Conservation (phyloP, 2,329 filamentous ascomycete genomes). For the Paracamarosporium sp. region DNA sequence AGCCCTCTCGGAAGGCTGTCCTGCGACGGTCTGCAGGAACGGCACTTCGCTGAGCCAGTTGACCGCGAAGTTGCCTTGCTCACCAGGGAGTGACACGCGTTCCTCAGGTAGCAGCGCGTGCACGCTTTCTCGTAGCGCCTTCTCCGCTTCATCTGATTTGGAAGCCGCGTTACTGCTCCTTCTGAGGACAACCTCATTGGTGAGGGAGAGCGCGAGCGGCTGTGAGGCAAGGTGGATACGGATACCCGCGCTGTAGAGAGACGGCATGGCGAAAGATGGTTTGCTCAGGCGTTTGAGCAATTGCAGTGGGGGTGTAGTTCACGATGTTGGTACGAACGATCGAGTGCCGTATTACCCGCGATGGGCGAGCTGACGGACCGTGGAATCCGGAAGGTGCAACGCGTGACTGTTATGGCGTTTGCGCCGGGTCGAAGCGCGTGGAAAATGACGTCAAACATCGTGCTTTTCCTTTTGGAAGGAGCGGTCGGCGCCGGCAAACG, state of each 20-base stretch:
- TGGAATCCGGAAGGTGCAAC: not conserved
- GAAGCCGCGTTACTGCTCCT: constrained; percentile 29
- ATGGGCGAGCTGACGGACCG: not conserved
- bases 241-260: constrained; percentile 36
- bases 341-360: not conserved
- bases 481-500: not conserved
- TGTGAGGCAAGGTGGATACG: constrained; percentile 30
- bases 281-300: not conserved
- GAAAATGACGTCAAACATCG: constrained; percentile 6
- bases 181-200: constrained; percentile 24
- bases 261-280: constrained; percentile 31
- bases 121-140: constrained; percentile 21
- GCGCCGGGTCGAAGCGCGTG: not conserved
- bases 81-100: constrained; percentile 32
- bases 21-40: constrained; percentile 40
- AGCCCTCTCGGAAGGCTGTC: constrained; percentile 12
- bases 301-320: not conserved
- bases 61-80: constrained; percentile 26
- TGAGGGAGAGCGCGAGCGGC: constrained; percentile 36
- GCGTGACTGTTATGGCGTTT: not conserved
- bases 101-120: constrained; percentile 28
- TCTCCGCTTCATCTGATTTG: constrained; percentile 28
- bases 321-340: not conserved
- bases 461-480: constrained; percentile 4
- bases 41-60: constrained; percentile 39